Evolutionary conservation across 495 filamentous ascomycete genomes (phyloP), one percentile per base, ranked within the genome.

Genomic region (Neurospora intermedia): DNA sequence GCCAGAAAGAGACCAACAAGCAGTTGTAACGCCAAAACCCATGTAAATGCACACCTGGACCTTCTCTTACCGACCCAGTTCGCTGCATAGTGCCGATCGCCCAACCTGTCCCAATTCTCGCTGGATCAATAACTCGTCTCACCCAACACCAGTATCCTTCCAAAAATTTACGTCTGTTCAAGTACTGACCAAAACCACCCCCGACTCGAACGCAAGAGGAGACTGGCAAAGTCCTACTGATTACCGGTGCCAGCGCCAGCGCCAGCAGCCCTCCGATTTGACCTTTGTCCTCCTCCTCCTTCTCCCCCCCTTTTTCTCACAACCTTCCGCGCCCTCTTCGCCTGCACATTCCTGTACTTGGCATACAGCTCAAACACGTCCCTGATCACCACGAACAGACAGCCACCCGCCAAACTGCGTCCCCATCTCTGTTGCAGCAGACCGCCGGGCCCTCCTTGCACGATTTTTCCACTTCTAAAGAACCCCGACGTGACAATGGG

Each of bases 391-490:
- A 94, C 89, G 75, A 92, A 94, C 62, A 93, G 83, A 79, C 92
- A 95, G 0, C 93, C 93, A 15, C 93, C 93, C 7, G 92, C 85
- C 3, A 96, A 84, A 75, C 91, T 96, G 69, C 93, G 86, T 9
- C 92, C 93, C 91, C 93, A 96, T 35, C 87, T 85, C 59, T 87
- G 84, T 77, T 94, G 92, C 39, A 97, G 82, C 27, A 95, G 82
- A 1, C 93, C 90, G 9, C 86, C 31, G 54, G 54, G 27, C 4
- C 23, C 31, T 82, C 16, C 78, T 78, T 11, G 81, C 76, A 62
- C 83, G 81, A 20, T 66, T 48, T 46, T 10, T 9, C 27, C 31
- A 7, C 7, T 35, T 3, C 15, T 38, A 5, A 31, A 27, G 13
- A 27, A 66, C 16, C 31, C 54, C 3, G 27, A 18, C 15, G 27